Base-by-base conservation (phyloP, 164 flowering plant species). In the Nymphaea colorata region DNA sequence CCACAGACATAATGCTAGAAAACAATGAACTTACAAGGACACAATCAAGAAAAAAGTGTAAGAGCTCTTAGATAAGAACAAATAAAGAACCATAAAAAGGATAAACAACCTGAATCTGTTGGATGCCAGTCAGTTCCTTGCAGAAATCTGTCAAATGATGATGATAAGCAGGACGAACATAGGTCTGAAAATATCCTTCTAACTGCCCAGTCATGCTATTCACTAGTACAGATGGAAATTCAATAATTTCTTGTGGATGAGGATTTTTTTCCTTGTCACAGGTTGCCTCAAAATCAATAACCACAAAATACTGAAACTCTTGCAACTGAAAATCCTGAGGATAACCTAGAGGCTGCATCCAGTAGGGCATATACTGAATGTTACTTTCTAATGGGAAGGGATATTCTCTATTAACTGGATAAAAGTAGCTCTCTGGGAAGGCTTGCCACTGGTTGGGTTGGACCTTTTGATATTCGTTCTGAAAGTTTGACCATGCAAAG, bases 231-330 rank as follows among this genome's bases (percentile, higher is more conserved):
- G 98, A 87, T 67, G 98, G 98, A 68, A 93, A 93, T 83, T 93
- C 97, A 68, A 93, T 93, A 51, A 93, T 93, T 80, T 93, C 98
- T 70, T 93, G 97, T 5, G 98, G 96, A 69, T 87, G 82, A 67
- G 93, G 97, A 74, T 76, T 84, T 70, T 67, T 85, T 67, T 81
- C 94, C 74, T 82, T 89, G 77, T 93, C 96, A 69, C 98, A 93
- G 15, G 98, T 93, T 67, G 97, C 98, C 81, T 93, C 96, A 80
- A 93, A 91, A 75, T 93, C 98, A 71, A 93, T 89, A 68, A 93
- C 98, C 70, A 93, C 96, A 79, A 93, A 93, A 73, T 91, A 91
- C 45, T 88, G 93, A 72, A 93, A 93, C 41, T 93, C 97, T 79
- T 91, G 97, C 44, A 79, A 75, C 51, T 71, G 85, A 66, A 73